Evolutionary conservation across 495 filamentous ascomycete genomes (phyloP), one percentile per base, ranked within the genome.

Genomic region (Aspergillus steynii): DNA sequence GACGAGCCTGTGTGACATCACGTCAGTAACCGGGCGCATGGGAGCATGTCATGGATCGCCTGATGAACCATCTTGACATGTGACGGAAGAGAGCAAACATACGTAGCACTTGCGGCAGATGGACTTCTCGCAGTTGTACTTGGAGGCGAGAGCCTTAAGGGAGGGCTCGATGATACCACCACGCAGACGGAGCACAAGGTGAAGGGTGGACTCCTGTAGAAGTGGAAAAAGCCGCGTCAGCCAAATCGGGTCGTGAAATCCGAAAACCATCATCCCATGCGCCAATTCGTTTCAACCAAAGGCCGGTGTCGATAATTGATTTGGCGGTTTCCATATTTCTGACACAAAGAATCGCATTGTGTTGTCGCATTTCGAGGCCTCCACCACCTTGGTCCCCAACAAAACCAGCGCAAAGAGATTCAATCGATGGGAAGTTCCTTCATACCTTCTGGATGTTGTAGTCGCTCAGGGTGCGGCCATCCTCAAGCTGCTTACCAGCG

Each of bases 51-150:
- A 42, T 14, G 9, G 37, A 42, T 42, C 1, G 8, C 7, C 12
- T 12, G 37, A 42, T 14, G 37, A 12, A 4, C 10, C 37, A 42
- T 10, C 1, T 8, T 1, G 37, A 42, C 37, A 42, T 42, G 12
- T 8, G 55, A 31, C 53, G 53, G 55, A 42, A 46, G 51, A n/a
- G 27, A 29, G 50, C 46, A 26, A 53, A 87, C 88, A 68, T 85
- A 93, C 90, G 80, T 97, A 97, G 88, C 94, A 99, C 88, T 99
- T 97, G 83, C 95, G 94, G 90, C 95, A 99, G 81, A 99, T 96
- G 87, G 91, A 91, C 90, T 99, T 99, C 64, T 99, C 95, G 89
- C 94, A 97, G 86, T 99, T 99, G 88, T 93, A 98, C 85, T 97
- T 97, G 83, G 87, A 90, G 67, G 95, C 95, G 65, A 99, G 89